These are phyloP conservation scores for Pseudoscleropodium purum DNA, from an alignment of 225 moss, liverwort and hornwort genomes.

Conservation along the genomic window DNA sequence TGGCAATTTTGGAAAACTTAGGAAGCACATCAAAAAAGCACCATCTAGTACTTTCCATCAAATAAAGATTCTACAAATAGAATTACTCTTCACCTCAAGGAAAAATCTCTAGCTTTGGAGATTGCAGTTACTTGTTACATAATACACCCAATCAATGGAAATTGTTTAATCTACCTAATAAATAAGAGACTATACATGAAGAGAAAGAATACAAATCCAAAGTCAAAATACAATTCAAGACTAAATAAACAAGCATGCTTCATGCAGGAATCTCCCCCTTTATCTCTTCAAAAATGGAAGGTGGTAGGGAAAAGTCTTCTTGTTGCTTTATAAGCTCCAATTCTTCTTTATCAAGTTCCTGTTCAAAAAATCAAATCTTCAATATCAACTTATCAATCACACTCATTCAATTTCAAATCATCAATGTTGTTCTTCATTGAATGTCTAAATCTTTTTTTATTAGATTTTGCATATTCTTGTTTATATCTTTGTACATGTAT, in stretches of 20 bases:
- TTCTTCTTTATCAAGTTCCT: conserved; percentile 79
- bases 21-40: not conserved
- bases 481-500: not conserved
- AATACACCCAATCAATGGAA: not conserved
- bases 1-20: not conserved
- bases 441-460: too few species aligned
- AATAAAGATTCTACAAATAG: not conserved
- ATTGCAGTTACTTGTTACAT: not conserved
- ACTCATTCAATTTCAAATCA: not conserved
- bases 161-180: not conserved
- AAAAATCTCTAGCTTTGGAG: not conserved
- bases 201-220: not conserved
- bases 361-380: not conserved
- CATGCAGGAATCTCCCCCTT: not conserved
- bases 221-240: not conserved
- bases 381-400: not conserved
- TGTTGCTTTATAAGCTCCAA: conserved; percentile 51
- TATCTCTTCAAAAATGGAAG: conserved; percentile 44
- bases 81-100: rapidly evolving
- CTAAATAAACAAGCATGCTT: not conserved
- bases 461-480: not conserved
- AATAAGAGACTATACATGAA: not conserved
- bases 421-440: not conserved
- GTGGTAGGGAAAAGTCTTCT: conserved; percentile 69
- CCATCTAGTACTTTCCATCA: not conserved